phyloP scores from a whole-genome alignment of 352 stramenopile genomes.

The Pythium vanterpoolii region DNA sequence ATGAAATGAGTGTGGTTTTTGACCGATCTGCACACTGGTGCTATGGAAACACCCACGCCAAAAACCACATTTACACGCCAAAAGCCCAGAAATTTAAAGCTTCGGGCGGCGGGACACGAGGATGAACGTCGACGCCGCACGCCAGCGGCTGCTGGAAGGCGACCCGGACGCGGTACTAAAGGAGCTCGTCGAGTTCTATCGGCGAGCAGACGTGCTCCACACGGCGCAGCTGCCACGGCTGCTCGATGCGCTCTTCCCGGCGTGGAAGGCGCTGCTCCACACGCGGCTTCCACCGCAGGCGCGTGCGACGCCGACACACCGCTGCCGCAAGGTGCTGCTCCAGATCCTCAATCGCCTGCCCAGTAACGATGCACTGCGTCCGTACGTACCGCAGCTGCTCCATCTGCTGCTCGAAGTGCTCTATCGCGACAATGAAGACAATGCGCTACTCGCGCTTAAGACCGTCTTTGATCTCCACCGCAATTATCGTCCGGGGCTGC shows the following conservation, averaged over 20 bases:
- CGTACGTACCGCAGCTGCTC: constrained; percentile 92
- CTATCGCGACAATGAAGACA: constrained; percentile 96
- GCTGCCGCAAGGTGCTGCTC: constrained; percentile 90
- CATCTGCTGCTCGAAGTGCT: constrained; percentile 93
- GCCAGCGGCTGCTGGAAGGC: constrained; percentile 80
- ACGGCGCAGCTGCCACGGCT: constrained; percentile 90
- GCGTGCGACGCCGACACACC: constrained; percentile 74
- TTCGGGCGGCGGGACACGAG: constrained; percentile 9
- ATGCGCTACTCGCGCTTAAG: constrained; percentile 92
- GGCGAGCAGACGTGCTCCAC: constrained; percentile 84
- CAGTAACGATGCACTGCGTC: constrained; percentile 93
- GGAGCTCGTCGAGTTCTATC: constrained; percentile 84
- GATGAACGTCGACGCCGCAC: constrained; percentile 88
- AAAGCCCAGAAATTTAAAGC: constrained; percentile 26
- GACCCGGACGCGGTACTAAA: constrained; percentile 72
- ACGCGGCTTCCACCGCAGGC: constrained; percentile 70
- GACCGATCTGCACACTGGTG: background rate
- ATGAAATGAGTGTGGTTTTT: constrained; percentile 19
- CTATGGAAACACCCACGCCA: background rate
- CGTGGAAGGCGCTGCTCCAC: constrained; percentile 86
- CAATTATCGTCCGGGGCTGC: constrained; percentile 90
- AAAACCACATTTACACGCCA: constrained; percentile 1
- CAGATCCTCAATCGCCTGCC: constrained; percentile 95
- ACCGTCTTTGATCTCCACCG: constrained; percentile 98
- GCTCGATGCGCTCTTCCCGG: constrained; percentile 89